Base-by-base conservation (phyloP, 495 filamentous ascomycete genomes). In the Hypoxylon fuscum region DNA sequence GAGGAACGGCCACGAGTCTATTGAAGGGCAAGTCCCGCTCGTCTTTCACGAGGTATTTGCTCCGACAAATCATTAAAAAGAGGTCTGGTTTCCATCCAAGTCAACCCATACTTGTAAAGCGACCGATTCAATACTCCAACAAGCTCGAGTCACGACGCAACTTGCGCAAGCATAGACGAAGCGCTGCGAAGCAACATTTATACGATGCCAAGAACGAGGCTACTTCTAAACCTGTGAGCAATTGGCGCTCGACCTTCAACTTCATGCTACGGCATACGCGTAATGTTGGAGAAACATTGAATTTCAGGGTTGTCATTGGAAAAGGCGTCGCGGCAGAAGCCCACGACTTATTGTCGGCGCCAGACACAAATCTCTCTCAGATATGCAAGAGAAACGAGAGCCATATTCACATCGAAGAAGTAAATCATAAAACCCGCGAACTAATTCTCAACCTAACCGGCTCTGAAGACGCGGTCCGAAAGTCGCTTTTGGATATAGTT, bases 221-320 rank as follows among this genome's bases (percentile, higher is more conserved):
- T 9, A 17, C 41, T 23, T 42, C 32, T 1, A 59, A 42, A 34
- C 34, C 21, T 1, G 11, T 9, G 14, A 50, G 9, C 12, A 10
- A 22, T 22, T 62, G 59, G 62, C 49, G 32, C 10, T 46, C 35
- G 15, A 60, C 60, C 6, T 22, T 69, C 25, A 49, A 62, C 18
- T 51, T 69, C 12, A 64, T 72, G 69, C 29, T 72, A 2, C 55
- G 54, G 18, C 44, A 67, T 37, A 69, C 62, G 5, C 62, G 15
- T 14, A 48, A 64, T 3, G 46, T 59, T 11, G 55, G 59, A 7
- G 58, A 69, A 25, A 49, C 34, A 41, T 23, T 72, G 9, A 15
- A 67, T 51, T 70, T 70, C 41, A 61, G 55, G 15, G 37, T 70
- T 5, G 42, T 53, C 17, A 63, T 72, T 18, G 64, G 63, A 32